These are phyloP conservation scores for Penicillium pancosmium DNA, from an alignment of 495 filamentous ascomycete genomes.

Conservation along the genomic window DNA sequence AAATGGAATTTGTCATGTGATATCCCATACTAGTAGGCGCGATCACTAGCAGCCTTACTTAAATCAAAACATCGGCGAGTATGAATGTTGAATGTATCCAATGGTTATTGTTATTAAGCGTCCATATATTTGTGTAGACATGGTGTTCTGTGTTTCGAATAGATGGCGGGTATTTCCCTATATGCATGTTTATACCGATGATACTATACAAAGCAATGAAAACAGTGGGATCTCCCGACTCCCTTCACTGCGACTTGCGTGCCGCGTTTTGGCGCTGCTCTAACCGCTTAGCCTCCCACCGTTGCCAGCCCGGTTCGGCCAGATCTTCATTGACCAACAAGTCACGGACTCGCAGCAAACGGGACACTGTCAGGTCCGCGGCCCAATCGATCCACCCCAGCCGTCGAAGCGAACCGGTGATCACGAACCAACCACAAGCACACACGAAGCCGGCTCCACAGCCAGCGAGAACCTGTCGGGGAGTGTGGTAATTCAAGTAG, in stretches of 20 bases:
- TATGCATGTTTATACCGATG: too few species aligned
- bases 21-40: too few species aligned
- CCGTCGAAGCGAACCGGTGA: constrained; percentile 65
- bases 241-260: constrained; percentile 35
- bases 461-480: constrained; percentile 82
- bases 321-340: constrained; percentile 88
- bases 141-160: too few species aligned
- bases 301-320: constrained; percentile 89
- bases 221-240: too few species aligned
- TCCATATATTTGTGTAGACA: too few species aligned
- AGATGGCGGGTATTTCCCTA: too few species aligned
- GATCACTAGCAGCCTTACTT: too few species aligned
- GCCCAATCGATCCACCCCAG: constrained; percentile 69
- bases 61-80: too few species aligned
- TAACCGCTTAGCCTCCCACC: constrained; percentile 67
- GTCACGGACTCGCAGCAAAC: constrained; percentile 74
- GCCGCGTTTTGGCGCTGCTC: constrained; percentile 34
- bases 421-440: constrained; percentile 76
- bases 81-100: too few species aligned
- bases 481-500: constrained; percentile 94
- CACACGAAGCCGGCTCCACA: constrained; percentile 68
- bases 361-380: constrained; percentile 66
- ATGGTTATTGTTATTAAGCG: too few species aligned
- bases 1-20: too few species aligned
- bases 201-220: too few species aligned